Evolutionary conservation across 192 early-diverging fungal species (phyloP), one percentile per base, ranked within the genome.

Genomic region (Dispira parvispora): DNA sequence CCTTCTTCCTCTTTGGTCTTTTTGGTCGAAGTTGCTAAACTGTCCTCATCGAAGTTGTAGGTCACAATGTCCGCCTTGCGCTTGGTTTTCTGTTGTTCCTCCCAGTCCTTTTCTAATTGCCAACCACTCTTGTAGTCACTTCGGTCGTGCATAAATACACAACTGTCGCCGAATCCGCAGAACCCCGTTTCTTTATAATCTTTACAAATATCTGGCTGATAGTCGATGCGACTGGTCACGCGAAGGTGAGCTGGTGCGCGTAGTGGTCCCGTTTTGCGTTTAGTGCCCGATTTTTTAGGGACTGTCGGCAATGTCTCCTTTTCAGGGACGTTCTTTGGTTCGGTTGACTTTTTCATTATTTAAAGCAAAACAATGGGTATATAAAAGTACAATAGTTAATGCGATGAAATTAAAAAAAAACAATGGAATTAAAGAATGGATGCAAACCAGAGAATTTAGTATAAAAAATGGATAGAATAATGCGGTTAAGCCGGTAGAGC

Each of bases 71-170:
- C 72, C 54, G 66, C 62, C 45, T 76, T 65, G 62, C 69, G 54
- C 76, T 82, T 74, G 65, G 69, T 50, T 44, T 83, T 81, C 66
- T 92, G 84, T 45, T 80, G 74, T 55, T 88, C 90, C 46, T 99
- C 94, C 94, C 92, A 98, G 71, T 98, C 94, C 71, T 86, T 77
- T 58, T 99, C 94, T n/a, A 99, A 69, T 68, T 97, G 87, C 93
- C 94, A 96, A 23, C 94, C 93, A 3, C 82, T 83, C 71, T 98
- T 98, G 79, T 95, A 96, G 67, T 89, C 92, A 27, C 91, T 87
- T 63, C 96, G 85, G 69, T 99, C 96, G 65, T 99, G 96, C 76
- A 99, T 84, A 67, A 94, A 99, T 43, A 86, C 90, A 73, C 96
- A 99, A 20, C 85, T 89, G 71, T 99, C 96, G 50, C 96, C 96